Evolutionary conservation across 805 yeast species (phyloP).

Genomic region (Lipomyces sp.): DNA sequence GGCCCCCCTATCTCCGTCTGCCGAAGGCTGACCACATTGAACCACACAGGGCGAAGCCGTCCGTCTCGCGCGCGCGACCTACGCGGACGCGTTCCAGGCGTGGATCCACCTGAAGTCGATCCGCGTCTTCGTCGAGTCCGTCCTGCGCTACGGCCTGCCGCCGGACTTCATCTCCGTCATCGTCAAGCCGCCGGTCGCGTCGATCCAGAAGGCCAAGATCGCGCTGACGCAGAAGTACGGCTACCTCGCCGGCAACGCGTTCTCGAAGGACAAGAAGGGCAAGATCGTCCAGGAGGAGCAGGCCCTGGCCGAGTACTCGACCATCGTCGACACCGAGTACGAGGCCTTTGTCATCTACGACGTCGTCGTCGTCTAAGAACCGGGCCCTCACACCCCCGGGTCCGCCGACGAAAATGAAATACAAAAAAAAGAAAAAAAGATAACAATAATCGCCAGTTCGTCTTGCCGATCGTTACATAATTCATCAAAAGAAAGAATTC

Average conservation of each 20-base stretch:
- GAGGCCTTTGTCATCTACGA: constrained; percentile 92
- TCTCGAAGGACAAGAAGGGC: constrained; percentile 63
- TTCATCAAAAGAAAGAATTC: background rate
- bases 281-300: constrained; percentile 57
- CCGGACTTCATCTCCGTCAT: constrained; percentile 70
- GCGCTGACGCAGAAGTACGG: constrained; percentile 75
- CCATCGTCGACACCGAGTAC: constrained; percentile 89
- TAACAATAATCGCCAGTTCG: too few species aligned
- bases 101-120: constrained; percentile 90
- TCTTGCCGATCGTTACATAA: too few species aligned
- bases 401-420: too few species aligned
- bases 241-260: constrained; percentile 88
- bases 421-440: too few species aligned
- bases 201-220: constrained; percentile 56
- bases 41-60: constrained; percentile 56
- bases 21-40: constrained; percentile 27
- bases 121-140: constrained; percentile 87
- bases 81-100: constrained; percentile 73
- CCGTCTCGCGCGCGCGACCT: constrained; percentile 85
- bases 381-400: background rate
- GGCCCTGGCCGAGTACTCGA: constrained; percentile 79
- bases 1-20: too few species aligned
- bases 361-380: constrained; percentile 35
- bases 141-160: constrained; percentile 93
- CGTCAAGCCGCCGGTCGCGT: constrained; percentile 43